phyloP scores from a whole-genome alignment of 768 basidiomycete species.

The Hericium erinaceus region DNA sequence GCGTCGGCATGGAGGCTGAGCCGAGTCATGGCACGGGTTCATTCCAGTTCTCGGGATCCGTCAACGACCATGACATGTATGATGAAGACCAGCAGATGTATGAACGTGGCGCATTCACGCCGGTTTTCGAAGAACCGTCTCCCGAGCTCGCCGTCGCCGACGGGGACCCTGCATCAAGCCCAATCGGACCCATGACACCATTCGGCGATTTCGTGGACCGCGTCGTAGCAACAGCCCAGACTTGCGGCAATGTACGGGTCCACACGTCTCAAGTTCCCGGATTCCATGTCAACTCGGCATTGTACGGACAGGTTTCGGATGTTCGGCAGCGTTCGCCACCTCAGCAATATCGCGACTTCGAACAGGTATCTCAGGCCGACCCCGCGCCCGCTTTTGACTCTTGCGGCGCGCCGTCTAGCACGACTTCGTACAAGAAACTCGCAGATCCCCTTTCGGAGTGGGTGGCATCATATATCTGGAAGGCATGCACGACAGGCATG shows the following conservation, averaged over 20 bases:
- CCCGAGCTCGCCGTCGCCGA: slow-evolving; percentile 37
- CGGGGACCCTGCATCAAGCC: slow-evolving; percentile 54
- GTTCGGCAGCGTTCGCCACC: slow-evolving; percentile 11
- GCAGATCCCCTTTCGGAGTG: slow-evolving; percentile 73
- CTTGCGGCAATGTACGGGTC: neutral
- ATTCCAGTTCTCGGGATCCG: slow-evolving; percentile 1
- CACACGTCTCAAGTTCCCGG: neutral
- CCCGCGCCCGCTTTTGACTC: slow-evolving; percentile 32
- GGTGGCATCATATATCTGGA: slow-evolving; percentile 76
- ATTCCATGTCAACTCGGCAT: slow-evolving; percentile 6
- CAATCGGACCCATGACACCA: slow-evolving; percentile 66
- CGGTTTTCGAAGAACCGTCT: slow-evolving; percentile 57
- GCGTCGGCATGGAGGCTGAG: slow-evolving; percentile 25
- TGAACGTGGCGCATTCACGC: slow-evolving; percentile 43
- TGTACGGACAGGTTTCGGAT: slow-evolving; percentile 18
- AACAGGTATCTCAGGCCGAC: slow-evolving; percentile 8
- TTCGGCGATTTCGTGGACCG: slow-evolving; percentile 72
- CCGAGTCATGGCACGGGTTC: slow-evolving; percentile 11
- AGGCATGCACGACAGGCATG: slow-evolving; percentile 66
- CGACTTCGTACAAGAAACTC: slow-evolving; percentile 56
- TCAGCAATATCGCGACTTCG: neutral
- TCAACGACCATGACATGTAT: neutral
- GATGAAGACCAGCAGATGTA: slow-evolving; percentile 5
- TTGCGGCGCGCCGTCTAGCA: slow-evolving; percentile 40
- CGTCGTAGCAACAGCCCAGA: slow-evolving; percentile 39